Evolutionary conservation across 108 stramenopile genomes (phyloP), one percentile per base, ranked within the genome.

Genomic region (Conticribra guillardii): DNA sequence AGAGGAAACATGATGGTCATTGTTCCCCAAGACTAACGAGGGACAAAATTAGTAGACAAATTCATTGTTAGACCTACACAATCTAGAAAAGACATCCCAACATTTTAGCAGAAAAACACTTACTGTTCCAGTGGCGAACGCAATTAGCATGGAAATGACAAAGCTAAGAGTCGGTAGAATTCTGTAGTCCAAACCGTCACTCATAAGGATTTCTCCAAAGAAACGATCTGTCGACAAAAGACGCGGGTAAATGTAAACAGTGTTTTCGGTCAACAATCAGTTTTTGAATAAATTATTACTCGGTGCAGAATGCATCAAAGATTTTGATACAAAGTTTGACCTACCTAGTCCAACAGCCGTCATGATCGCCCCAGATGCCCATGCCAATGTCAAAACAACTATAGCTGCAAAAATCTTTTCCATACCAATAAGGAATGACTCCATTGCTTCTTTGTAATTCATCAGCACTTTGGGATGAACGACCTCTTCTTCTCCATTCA

Each of bases 1-100:
- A 91, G 69, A 8, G 90, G 90, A 57, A 91, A 88, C 67, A 92
- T 68, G 46, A 92, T 88, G 30, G 79, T 76, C 91, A 92, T 92
- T 0, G 84, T 85, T 34, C 85, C 85, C 91, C 91, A 92, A 24
- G 81, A 84, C 51, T 63, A 29, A 50, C 9, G 33, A 47, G 7
- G 29, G 9, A 49, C 8, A 7, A 2, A 28, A n/a, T 19, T 2
- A 24, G 5, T 45, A 19, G 33, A 28, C 24, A n/a, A n/a, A n/a
- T n/a, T n/a, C n/a, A n/a, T n/a, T n/a, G n/a, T n/a, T n/a, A n/a
- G n/a, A n/a, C n/a, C n/a, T n/a, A n/a, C 18, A 62, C 4, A 30
- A 15, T 50, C 4, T 30, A 17, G 11, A 45, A 37, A 3, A 8
- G 5, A 60, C 11, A 11, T 3, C 1, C 22, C n/a, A 37, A 21